A percentile compares a stretch with the other conserved stretches of the same genome.
phyloP scores from a whole-genome alignment of 441 rosid genomes.

The Populus hybrid region DNA sequence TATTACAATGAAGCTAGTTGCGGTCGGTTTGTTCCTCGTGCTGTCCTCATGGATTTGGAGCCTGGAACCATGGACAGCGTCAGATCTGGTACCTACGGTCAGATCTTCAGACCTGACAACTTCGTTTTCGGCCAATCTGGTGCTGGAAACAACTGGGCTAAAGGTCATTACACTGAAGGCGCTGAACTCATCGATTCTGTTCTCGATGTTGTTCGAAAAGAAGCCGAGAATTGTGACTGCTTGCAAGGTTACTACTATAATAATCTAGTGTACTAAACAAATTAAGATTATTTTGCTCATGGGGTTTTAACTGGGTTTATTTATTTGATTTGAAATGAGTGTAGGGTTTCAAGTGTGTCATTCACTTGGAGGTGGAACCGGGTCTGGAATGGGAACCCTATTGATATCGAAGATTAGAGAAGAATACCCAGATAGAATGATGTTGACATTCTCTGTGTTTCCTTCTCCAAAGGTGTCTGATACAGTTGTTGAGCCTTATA shows the following conservation, averaged over 20 bases:
- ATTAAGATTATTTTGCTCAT: background rate
- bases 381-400: constrained; percentile 83
- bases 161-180: constrained; percentile 60
- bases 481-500: constrained; percentile 82
- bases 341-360: constrained; percentile 83
- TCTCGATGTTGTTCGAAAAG: constrained; percentile 71
- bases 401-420: constrained; percentile 79
- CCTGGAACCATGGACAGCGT: constrained; percentile 59
- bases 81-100: constrained; percentile 51
- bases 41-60: constrained; percentile 59
- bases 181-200: constrained; percentile 67
- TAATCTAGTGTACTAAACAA: background rate
- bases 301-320: background rate
- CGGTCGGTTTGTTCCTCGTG: constrained; percentile 52
- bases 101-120: constrained; percentile 57
- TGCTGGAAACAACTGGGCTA: constrained; percentile 60
- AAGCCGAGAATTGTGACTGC: constrained; percentile 48
- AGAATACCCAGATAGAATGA: constrained; percentile 78
- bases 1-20: constrained; percentile 59
- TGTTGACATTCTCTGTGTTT: constrained; percentile 75
- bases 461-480: constrained; percentile 83
- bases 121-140: constrained; percentile 56
- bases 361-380: constrained; percentile 77
- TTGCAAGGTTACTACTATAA: constrained; percentile 36
- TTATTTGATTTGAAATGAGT: background rate